Evolutionary conservation across 306 rosid genomes (phyloP).

Genomic region (Alnus glutinosa): DNA sequence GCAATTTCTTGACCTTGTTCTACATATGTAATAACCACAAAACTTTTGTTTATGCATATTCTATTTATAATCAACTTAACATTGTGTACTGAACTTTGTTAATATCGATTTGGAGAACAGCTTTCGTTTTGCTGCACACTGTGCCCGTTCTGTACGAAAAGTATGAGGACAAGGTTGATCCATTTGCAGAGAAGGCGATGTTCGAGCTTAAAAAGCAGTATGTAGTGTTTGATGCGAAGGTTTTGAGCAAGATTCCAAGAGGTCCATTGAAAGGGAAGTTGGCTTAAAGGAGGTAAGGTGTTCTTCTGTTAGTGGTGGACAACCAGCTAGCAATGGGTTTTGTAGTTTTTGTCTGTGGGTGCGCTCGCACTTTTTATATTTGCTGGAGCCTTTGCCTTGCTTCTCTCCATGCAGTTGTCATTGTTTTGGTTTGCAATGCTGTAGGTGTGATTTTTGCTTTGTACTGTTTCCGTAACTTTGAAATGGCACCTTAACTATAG

Average conservation of each 20-base stretch:
- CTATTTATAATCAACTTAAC: neutral
- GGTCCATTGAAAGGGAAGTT: slow-evolving; percentile 59
- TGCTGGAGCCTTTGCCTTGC: neutral
- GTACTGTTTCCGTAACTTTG: slow-evolving; percentile 13
- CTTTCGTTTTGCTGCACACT: slow-evolving; percentile 67
- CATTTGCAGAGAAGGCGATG: slow-evolving; percentile 62
- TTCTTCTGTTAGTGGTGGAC: neutral
- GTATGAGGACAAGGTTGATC: slow-evolving; percentile 66
- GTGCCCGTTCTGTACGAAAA: slow-evolving; percentile 79
- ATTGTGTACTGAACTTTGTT: slow-evolving; percentile 2
- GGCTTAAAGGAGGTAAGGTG: slow-evolving; percentile 31
- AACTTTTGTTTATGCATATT: neutral
- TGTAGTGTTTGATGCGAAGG: slow-evolving; percentile 69
- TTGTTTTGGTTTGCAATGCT: slow-evolving; percentile 34
- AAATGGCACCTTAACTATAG: slow-evolving; percentile 11
- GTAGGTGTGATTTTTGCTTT: slow-evolving; percentile 30
- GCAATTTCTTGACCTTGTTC: slow-evolving; percentile 87
- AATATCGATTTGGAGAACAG: slow-evolving; percentile 44
- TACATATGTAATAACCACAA: slow-evolving; percentile 58
- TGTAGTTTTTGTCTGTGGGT: neutral
- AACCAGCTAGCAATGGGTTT: neutral
- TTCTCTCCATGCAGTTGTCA: neutral
- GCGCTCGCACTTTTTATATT: neutral
- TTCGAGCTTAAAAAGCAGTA: slow-evolving; percentile 72
- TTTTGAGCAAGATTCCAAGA: slow-evolving; percentile 60